Evolutionary conservation across 2,329 filamentous ascomycete genomes (phyloP).

Genomic region (Whalleya microplaca): DNA sequence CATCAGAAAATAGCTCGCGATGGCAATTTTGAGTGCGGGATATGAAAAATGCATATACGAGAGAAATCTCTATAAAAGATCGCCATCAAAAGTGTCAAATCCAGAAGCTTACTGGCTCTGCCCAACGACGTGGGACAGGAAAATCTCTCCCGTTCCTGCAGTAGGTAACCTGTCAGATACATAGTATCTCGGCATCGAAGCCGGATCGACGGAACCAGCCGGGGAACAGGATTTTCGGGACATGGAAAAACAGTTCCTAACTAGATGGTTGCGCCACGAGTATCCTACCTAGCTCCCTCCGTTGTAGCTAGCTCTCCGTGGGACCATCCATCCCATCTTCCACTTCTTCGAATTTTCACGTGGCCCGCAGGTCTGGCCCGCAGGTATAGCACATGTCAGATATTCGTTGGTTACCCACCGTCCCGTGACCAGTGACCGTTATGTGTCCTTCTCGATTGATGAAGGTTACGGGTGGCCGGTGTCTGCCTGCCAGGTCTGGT

Average conservation of each 20-base stretch:
- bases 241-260: background rate
- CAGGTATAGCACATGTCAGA: background rate
- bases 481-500: background rate
- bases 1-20: background rate
- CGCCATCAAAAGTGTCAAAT: background rate
- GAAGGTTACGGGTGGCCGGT: background rate
- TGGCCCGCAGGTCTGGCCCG: too few relatives aligned
- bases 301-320: too few relatives aligned
- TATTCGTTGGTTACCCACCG: background rate
- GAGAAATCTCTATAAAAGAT: background rate
- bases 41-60: background rate
- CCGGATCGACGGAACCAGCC: background rate
- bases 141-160: background rate
- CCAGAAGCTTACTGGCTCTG: background rate
- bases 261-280: background rate
- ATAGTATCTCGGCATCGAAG: background rate
- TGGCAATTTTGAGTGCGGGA: background rate
- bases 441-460: background rate
- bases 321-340: too few relatives aligned
- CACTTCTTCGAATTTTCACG: too few relatives aligned
- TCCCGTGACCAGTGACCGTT: background rate
- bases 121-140: too few relatives aligned
- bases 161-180: background rate
- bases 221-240: background rate
- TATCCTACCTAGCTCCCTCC: too few relatives aligned